A percentile compares a stretch with the other conserved stretches of the same genome.
Evolutionary conservation across 2,329 filamentous ascomycete species (phyloP).

Genomic region (Davidsoniella australis): DNA sequence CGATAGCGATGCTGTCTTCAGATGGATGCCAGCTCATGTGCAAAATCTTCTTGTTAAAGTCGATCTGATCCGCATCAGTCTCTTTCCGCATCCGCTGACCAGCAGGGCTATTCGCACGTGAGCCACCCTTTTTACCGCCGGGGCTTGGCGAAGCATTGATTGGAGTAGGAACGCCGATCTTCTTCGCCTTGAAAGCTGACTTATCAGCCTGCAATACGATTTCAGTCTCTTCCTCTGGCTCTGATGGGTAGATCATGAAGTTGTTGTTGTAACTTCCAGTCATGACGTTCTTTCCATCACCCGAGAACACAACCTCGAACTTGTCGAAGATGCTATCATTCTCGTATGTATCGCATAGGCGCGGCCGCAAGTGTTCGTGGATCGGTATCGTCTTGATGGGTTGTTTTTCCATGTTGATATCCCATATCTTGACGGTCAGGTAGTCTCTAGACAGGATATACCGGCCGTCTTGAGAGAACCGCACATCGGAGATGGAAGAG

Average conservation of each 20-base stretch:
- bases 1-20: constrained; percentile 98
- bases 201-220: constrained; percentile 96
- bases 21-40: constrained; percentile 99
- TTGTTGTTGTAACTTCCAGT: constrained; percentile 99
- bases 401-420: constrained; percentile 96
- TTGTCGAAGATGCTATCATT: constrained; percentile 99
- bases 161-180: constrained; percentile 91
- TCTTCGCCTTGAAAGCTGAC: constrained; percentile 99
- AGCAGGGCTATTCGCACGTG: constrained; percentile 74
- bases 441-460: constrained; percentile 98
- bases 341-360: constrained; percentile 94
- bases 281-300: constrained; percentile 98
- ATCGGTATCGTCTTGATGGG: constrained; percentile 98
- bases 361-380: constrained; percentile 85
- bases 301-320: constrained; percentile 97
- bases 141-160: constrained; percentile 73
- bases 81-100: constrained; percentile 96
- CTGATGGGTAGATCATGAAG: constrained; percentile 99
- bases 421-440: constrained; percentile 98
- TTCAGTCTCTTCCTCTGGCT: constrained; percentile 89
- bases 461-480: constrained; percentile 88
- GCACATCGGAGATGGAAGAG: constrained; percentile 95
- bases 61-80: constrained; percentile 96
- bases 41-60: constrained; percentile 99
- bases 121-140: constrained; percentile 71